Base-by-base conservation (phyloP, 2,329 filamentous ascomycete species). In the Colletotrichum sp. region DNA sequence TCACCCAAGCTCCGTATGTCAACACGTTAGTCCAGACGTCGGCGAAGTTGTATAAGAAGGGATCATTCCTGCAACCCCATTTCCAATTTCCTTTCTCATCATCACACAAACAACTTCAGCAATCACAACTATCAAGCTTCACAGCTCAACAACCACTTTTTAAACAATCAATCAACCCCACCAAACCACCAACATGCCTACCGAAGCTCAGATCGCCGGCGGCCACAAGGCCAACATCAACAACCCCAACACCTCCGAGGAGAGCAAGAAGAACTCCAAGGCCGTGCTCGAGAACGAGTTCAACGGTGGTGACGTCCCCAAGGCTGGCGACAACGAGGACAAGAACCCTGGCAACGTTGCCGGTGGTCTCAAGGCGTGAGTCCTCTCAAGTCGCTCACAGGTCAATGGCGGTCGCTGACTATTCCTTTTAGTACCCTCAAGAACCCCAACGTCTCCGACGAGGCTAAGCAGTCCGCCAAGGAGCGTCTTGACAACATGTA, bases 181-280 rank as follows among this genome's bases (percentile, higher is more conserved):
- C 44, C 44, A 24, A 67, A 69, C 28, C 73, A 77, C 77, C 82
- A 87, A 78, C 55, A 90, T 89, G 87, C 82, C 87, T 83, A 84
- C 86, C 77, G 85, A 89, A 78, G 86, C 87, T 83, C 88, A 91
- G 77, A 80, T 90, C 78, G 87, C 89, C 78, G 89, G 88, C 75
- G 90, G 90, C 82, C 90, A 92, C 87, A 92, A 92, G 87, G 90
- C 90, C 74, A 90, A 87, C 81, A 79, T 91, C 77, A 88, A 88
- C 82, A 91, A 91, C 85, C 89, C 90, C 78, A 90, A 90, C 82
- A 88, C 86, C 71, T 91, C 89, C 0, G 80, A 90, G 67, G 88
- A 90, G 81, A 83, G 89, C 74, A 92, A 91, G 86, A 81, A 91
- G 81, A 86, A 90, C 84, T 91, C 89, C 72, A 86, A 85, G 75